phyloP scores from a whole-genome alignment of 306 rosid species.

The Pyrus pyrifolia region DNA sequence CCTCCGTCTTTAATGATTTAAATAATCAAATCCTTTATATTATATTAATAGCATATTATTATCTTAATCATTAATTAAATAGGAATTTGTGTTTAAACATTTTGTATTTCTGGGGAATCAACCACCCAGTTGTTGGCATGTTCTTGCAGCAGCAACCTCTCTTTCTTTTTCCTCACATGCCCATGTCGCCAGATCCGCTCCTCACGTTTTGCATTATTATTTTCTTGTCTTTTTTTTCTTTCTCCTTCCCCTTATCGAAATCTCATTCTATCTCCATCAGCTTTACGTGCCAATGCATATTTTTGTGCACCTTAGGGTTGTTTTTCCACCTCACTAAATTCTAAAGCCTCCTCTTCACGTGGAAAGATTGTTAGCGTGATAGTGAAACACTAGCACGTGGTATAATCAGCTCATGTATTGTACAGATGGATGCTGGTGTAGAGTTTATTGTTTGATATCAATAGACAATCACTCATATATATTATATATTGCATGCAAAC shows the following conservation, averaged over 20 bases:
- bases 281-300: conserved; percentile 3
- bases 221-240: conserved; percentile 30
- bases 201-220: conserved; percentile 37
- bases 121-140: conserved; percentile 24
- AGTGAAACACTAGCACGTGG: too few relatives aligned
- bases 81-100: background rate
- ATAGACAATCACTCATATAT: background rate
- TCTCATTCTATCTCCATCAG: conserved; percentile 19
- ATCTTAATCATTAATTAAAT: background rate
- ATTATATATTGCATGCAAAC: too few relatives aligned
- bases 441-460: background rate
- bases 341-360: background rate
- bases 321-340: background rate
- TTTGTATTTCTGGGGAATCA: conserved; percentile 37
- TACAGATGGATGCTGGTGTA: too few relatives aligned
- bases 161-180: conserved; percentile 64
- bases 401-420: background rate
- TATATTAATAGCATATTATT: background rate
- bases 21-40: background rate
- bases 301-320: background rate
- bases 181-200: conserved; percentile 62
- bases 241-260: conserved; percentile 22
- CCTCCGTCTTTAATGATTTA: too few relatives aligned
- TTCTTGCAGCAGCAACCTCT: conserved; percentile 30
- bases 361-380: background rate